Evolutionary conservation across 2,329 filamentous ascomycete species (phyloP).

Genomic region (Talaromyces amestolkiae): DNA sequence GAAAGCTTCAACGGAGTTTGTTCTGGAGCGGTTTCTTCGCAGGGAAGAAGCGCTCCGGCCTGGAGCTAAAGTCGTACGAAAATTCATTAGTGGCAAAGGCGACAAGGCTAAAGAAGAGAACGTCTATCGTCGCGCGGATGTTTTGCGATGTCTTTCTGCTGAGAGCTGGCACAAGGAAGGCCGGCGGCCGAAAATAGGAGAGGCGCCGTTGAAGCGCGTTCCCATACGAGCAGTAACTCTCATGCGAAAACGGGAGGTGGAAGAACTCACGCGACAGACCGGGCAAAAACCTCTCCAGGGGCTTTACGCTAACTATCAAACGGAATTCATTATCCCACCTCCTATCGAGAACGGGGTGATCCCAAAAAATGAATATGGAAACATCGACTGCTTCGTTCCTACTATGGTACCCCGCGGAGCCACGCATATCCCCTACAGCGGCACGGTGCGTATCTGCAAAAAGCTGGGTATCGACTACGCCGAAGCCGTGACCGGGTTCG

Average conservation of each 20-base stretch:
- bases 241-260: constrained; percentile 81
- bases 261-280: constrained; percentile 74
- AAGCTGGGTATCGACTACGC: constrained; percentile 83
- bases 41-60: constrained; percentile 84
- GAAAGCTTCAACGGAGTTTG: constrained; percentile 80
- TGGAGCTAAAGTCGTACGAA: constrained; percentile 65
- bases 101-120: constrained; percentile 71
- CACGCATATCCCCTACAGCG: constrained; percentile 75
- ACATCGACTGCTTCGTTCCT: constrained; percentile 91
- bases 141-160: constrained; percentile 81
- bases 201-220: constrained; percentile 77
- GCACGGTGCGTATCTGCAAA: constrained; percentile 76
- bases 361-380: constrained; percentile 91
- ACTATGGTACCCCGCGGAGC: constrained; percentile 89
- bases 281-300: constrained; percentile 85
- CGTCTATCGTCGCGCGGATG: constrained; percentile 75
- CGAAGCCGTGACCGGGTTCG: constrained; percentile 92
- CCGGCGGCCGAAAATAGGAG: constrained; percentile 67
- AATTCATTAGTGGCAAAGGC: constrained; percentile 73
- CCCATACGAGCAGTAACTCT: constrained; percentile 88
- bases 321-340: constrained; percentile 89
- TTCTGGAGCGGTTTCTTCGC: constrained; percentile 79
- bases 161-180: constrained; percentile 99
- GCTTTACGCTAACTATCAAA: constrained; percentile 79
- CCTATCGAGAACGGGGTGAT: constrained; percentile 83